A percentile compares a stretch with the other conserved stretches of the same genome.
Conservation (phyloP, 306 rosid genomes). For the Cicer judaicum region DNA sequence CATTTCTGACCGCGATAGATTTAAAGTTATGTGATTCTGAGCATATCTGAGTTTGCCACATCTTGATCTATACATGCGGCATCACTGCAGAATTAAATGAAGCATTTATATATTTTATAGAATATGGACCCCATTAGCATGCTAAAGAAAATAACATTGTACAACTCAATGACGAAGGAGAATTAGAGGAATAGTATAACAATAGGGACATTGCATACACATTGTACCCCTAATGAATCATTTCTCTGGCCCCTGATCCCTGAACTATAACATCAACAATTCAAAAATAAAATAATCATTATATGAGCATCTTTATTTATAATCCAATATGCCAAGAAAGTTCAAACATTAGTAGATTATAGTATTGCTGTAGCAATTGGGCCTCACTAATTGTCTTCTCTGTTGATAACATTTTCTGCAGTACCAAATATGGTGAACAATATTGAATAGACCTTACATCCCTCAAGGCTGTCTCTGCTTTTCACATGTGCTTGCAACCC, state of each 20-base stretch:
- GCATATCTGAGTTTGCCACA: slow-evolving; percentile 34
- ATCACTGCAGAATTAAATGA: slow-evolving; percentile 37
- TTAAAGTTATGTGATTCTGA: slow-evolving; percentile 24
- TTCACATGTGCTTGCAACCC: slow-evolving; percentile 44
- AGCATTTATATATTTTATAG: slow-evolving; percentile 37
- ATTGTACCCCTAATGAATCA: slow-evolving; percentile 47
- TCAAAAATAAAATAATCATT: neutral
- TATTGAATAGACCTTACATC: slow-evolving; percentile 52
- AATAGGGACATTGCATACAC: slow-evolving; percentile 56
- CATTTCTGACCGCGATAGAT: slow-evolving; percentile 30
- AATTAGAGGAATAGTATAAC: slow-evolving; percentile 48
- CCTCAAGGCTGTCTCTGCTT: slow-evolving; percentile 46
- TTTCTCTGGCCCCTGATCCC: slow-evolving; percentile 44
- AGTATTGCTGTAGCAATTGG: slow-evolving; percentile 35
- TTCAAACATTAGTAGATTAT: slow-evolving; percentile 46
- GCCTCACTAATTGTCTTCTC: slow-evolving; percentile 48
- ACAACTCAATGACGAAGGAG: slow-evolving; percentile 50
- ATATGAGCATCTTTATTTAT: slow-evolving; percentile 41
- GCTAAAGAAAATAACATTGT: slow-evolving; percentile 39
- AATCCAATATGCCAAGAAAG: slow-evolving; percentile 45
- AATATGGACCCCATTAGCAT: slow-evolving; percentile 52
- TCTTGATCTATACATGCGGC: slow-evolving; percentile 33
- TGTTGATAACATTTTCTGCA: slow-evolving; percentile 39
- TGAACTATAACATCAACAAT: slow-evolving; percentile 46
- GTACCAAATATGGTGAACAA: slow-evolving; percentile 43